Conservation (phyloP, 1,284 basidiomycete species). For the Tilletia caries region DNA sequence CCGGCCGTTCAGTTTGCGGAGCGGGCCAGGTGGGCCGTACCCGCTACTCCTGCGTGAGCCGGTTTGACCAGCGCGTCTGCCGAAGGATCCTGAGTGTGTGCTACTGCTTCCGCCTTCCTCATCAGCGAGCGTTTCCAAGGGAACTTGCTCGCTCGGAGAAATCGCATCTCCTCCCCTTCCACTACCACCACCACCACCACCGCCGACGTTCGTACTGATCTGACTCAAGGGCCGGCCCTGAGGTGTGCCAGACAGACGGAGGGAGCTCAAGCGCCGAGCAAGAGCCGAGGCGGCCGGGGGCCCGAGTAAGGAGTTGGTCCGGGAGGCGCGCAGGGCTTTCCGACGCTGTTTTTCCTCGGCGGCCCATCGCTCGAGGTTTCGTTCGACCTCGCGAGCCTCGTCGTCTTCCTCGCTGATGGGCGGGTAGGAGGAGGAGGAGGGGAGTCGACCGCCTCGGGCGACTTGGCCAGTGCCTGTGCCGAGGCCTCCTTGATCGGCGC, state of each 20-base stretch:
- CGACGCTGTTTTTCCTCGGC: constrained; percentile 35
- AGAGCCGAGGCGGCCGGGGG: not conserved
- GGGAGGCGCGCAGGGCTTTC: constrained; percentile 36
- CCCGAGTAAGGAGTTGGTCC: not conserved
- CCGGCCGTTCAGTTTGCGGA: not conserved
- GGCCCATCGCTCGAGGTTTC: constrained; percentile 41
- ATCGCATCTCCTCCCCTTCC: not conserved
- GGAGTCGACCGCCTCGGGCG: not conserved
- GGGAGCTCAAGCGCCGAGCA: constrained; percentile 5
- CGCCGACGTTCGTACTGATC: not conserved
- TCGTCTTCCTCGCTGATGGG: constrained; percentile 35
- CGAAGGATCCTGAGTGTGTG: not conserved
- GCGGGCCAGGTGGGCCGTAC: not conserved
- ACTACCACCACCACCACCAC: not conserved
- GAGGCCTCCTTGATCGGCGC: too few relatives aligned
- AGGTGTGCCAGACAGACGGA: not conserved
- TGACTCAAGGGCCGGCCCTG: too few relatives aligned
- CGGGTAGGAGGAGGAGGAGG: constrained; percentile 26
- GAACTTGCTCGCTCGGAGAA: not conserved
- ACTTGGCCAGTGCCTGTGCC: constrained; percentile 9
- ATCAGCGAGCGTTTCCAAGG: not conserved
- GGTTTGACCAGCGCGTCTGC: not conserved
- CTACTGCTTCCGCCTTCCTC: constrained; percentile 8
- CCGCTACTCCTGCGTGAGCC: constrained; percentile 4
- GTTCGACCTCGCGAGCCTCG: constrained; percentile 36